Base-by-base conservation (phyloP, 805 yeast genomes). In the Lachancea sp. region DNA sequence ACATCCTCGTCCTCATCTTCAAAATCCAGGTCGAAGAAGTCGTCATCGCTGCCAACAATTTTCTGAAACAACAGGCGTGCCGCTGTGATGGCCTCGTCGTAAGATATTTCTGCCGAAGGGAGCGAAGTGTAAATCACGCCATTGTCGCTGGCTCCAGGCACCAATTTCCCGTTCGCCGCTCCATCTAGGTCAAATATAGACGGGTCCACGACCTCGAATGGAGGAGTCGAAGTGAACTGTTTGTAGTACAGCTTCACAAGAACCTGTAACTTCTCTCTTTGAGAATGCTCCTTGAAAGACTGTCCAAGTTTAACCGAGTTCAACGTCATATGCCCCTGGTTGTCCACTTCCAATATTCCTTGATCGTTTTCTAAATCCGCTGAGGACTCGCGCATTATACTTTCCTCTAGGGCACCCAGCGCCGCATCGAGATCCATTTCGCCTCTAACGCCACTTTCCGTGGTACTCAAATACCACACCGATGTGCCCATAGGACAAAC, bases 21-120 rank as follows among this genome's bases (percentile, higher is more conserved):
- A 60, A 91, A 91, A 65, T 91, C 98, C 35, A 91, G 86, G 63
- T 88, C 96, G 60, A 91, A 91, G 68, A 93, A 93, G 66, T 91
- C 98, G 56, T 91, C 97, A 60, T 85, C 93, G 1, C 95, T 78
- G 9, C 98, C 98, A 10, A 93, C 95, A 50, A 91, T 81, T 46
- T 75, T 72, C 49, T 78, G 81, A 62, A 87, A 91, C 35, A 91
- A 62, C 17, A 77, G 68, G 59, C 80, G 84, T 6, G 90, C 88
- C 49, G 88, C 93, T 2, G 90, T 80, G 16, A 91, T 78, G 3
- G 86, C 77, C 26, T 96, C 98, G 62, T 91, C 97, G 63, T 89
- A 91, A 32, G 95, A 83, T 26, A 93, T 75, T 59, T 91, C 98
- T 7, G 85, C 72, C 1, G 90, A 81, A 19, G 95, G 95, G 79